Evolutionary conservation across 768 basidiomycete species (phyloP), one percentile per base, ranked within the genome.

Genomic region (Amanita thiersii): DNA sequence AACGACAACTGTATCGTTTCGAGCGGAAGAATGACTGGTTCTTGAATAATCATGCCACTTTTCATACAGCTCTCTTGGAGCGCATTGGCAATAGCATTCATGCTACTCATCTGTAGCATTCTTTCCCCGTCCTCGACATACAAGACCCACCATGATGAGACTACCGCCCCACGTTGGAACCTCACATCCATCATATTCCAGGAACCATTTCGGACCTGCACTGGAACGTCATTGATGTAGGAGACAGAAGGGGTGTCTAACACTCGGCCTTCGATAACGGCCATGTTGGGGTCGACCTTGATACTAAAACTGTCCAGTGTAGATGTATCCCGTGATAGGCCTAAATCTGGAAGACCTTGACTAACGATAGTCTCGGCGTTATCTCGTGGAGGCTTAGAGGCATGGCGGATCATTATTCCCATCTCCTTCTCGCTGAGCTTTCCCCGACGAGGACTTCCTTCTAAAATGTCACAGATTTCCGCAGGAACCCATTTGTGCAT

Each of bases 401-500:
- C 86, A 40, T 62, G 61, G 32, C 62, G 64, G 42, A 88, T 80
- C 86, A 89, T 87, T n/a, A 65, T 58, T 0, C 75, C 62, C 0
- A 81, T 84, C 51, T 82, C 78, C 8, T 51, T 62, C 14, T 74
- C 74, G 43, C 58, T 68, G 2, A 88, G 74, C 44, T 69, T 75
- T 5, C 73, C 80, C 15, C 67, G 64, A 58, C 73, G 83, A 0
- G 78, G 64, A 47, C 75, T 74, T 6, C 78, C 78, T 0, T 69
- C 58, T 7, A 66, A 56, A 35, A 89, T 81, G 14, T 72, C 61
- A 61, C 86, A 87, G 1, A 88, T 37, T 55, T 88, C 86, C 0
- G 81, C 76, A 0, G 86, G 86, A 1, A 86, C 57, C 49, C 56
- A 73, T 11, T 19, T 36, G n/a, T 36, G 34, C 23, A 20, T 21